A percentile compares a stretch with the other conserved stretches of the same genome.
phyloP scores from a whole-genome alignment of 1,284 basidiomycete genomes.

The Boletus smithii region DNA sequence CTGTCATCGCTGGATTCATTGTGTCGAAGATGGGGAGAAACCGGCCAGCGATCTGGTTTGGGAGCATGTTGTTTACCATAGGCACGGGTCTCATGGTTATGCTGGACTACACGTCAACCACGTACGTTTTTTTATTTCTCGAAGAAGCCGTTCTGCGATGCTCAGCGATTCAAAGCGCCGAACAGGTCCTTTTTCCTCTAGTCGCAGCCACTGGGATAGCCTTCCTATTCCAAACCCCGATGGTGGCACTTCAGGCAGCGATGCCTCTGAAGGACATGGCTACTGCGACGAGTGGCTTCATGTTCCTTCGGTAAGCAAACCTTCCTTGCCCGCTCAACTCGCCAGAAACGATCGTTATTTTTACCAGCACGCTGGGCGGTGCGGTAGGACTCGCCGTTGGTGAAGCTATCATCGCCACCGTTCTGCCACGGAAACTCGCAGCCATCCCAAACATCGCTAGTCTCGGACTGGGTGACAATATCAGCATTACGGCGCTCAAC shows the following conservation, averaged over 20 bases:
- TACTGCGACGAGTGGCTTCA: slow-evolving; percentile 65
- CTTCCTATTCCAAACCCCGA: slow-evolving; percentile 61
- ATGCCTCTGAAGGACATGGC: slow-evolving; percentile 80
- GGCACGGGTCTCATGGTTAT: slow-evolving; percentile 65
- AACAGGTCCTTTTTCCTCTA: slow-evolving; percentile 56
- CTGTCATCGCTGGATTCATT: slow-evolving; percentile 56
- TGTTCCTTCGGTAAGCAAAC: slow-evolving; percentile 55
- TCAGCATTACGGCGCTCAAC: slow-evolving; percentile 50
- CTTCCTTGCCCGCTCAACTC: neutral
- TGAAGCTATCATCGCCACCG: slow-evolving; percentile 63
- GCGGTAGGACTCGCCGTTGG: slow-evolving; percentile 72
- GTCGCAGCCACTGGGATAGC: slow-evolving; percentile 59
- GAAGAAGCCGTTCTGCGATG: neutral
- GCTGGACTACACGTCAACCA: slow-evolving; percentile 41
- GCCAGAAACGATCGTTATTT: neutral
- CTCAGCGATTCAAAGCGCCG: slow-evolving; percentile 41
- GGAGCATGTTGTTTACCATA: slow-evolving; percentile 51
- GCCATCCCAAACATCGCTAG: slow-evolving; percentile 43
- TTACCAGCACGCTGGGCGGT: slow-evolving; percentile 60
- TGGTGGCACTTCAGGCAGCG: slow-evolving; percentile 72
- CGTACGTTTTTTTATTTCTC: slow-evolving; percentile 36
- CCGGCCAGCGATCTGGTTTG: slow-evolving; percentile 57
- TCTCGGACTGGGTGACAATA: slow-evolving; percentile 42
- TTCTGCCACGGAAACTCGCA: slow-evolving; percentile 52
- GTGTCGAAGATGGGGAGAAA: slow-evolving; percentile 59